Conservation (phyloP, 495 filamentous ascomycete genomes). For the Talaromyces ruber region DNA sequence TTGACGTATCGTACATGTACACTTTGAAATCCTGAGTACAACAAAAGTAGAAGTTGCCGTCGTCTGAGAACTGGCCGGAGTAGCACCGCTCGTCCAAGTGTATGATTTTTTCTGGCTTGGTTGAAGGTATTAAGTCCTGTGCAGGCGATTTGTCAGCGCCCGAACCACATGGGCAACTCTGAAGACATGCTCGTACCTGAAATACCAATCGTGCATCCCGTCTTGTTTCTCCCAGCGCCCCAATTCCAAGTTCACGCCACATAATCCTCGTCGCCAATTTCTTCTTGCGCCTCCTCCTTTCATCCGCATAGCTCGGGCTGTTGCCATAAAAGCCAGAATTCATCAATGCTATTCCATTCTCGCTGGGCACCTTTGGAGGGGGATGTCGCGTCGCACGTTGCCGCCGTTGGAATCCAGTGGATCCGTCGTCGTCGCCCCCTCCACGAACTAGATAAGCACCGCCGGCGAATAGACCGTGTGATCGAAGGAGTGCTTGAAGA, state of each 20-base stretch:
- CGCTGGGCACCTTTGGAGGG: slow-evolving; percentile 71
- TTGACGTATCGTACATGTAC: slow-evolving; percentile 95
- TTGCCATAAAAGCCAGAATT: slow-evolving; percentile 66
- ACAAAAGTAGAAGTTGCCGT: slow-evolving; percentile 97
- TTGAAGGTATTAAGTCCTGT: slow-evolving; percentile 57
- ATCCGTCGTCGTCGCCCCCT: slow-evolving; percentile 14
- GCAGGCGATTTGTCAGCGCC: slow-evolving; percentile 7
- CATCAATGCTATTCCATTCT: slow-evolving; percentile 70
- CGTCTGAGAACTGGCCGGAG: slow-evolving; percentile 92
- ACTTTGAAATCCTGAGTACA: slow-evolving; percentile 89
- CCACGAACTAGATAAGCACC: slow-evolving; percentile 8
- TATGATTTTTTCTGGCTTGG: slow-evolving; percentile 77
- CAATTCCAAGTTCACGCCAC: slow-evolving; percentile 69
- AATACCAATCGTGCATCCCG: slow-evolving; percentile 54
- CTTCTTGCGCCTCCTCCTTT: slow-evolving; percentile 45
- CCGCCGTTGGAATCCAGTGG: slow-evolving; percentile 17
- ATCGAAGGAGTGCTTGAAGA: slow-evolving; percentile 27
- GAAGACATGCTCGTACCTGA: slow-evolving; percentile 42
- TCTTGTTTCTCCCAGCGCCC: slow-evolving; percentile 39
- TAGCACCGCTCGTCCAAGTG: slow-evolving; percentile 80
- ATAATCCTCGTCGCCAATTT: slow-evolving; percentile 59
- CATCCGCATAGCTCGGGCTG: slow-evolving; percentile 43
- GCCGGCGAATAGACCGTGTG: slow-evolving; percentile 19
- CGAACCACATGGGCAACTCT: background rate
- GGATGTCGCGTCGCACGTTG: slow-evolving; percentile 26